Conservation (phyloP, 2,329 filamentous ascomycete genomes). For the Fusarium pseudocircinatum region DNA sequence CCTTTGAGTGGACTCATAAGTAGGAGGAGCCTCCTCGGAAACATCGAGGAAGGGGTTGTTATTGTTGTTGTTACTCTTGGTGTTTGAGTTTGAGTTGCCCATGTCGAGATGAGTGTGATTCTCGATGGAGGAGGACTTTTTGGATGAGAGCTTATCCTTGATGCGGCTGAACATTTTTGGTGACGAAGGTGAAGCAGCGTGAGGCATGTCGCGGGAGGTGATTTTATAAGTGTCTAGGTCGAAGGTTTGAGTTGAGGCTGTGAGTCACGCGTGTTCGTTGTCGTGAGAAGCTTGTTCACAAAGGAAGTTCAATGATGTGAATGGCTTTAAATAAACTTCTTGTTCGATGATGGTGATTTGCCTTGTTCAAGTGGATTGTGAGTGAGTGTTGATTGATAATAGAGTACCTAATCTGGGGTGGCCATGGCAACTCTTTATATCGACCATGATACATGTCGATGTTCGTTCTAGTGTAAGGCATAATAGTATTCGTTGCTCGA, state of each 20-base stretch:
- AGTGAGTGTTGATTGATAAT: neutral
- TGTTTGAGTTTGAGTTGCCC: constrained; percentile 7
- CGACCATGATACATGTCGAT: neutral
- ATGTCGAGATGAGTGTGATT: constrained; percentile 1
- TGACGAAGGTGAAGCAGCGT: constrained; percentile 13
- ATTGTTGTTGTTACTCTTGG: neutral
- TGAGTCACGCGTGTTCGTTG: neutral
- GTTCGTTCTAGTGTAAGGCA: neutral
- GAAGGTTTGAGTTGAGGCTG: neutral
- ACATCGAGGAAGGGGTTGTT: constrained; percentile 6
- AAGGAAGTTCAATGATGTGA: neutral
- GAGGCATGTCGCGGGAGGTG: constrained; percentile 7
- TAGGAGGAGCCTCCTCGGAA: constrained; percentile 47
- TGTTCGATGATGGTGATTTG: neutral
- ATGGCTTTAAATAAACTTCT: neutral
- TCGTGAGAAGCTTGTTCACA: neutral
- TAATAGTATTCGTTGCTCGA: neutral
- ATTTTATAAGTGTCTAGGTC: neutral
- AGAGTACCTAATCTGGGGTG: neutral
- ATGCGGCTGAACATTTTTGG: constrained; percentile 39
- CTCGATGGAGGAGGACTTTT: neutral
- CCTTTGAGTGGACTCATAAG: constrained; percentile 42
- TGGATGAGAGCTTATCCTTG: constrained; percentile 49
- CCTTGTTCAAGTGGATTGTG: neutral
- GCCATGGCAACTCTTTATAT: neutral